Evolutionary conservation across 2,329 filamentous ascomycete species (phyloP).

Genomic region (Fragosphaeria purpurea): DNA sequence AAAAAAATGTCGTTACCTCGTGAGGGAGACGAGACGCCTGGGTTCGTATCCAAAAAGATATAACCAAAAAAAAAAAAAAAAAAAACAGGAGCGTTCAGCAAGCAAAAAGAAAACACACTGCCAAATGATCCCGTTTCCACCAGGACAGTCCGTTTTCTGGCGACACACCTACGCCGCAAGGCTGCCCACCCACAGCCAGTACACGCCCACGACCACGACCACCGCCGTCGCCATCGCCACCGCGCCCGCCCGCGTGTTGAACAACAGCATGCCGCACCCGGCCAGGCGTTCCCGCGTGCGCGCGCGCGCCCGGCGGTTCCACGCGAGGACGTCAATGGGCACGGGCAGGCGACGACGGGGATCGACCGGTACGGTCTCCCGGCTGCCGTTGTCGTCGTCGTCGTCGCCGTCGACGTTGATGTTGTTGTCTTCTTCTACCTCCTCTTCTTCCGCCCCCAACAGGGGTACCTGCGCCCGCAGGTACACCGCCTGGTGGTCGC

Average conservation of each 20-base stretch:
- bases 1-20: no score
- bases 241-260: conserved; percentile 42
- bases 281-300: conserved; percentile 36
- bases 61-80: background rate
- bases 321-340: conserved; percentile 44
- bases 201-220: conserved; percentile 31
- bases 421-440: background rate
- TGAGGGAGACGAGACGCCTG: no score
- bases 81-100: background rate
- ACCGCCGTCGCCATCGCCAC: conserved; percentile 33
- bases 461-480: conserved; percentile 60
- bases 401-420: no score
- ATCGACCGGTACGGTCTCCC: conserved; percentile 14
- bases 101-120: background rate
- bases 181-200: conserved; percentile 26
- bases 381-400: background rate
- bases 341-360: conserved; percentile 38
- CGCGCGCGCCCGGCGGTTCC: conserved; percentile 39
- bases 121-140: background rate
- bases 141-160: no score
- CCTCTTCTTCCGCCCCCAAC: conserved; percentile 22
- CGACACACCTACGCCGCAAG: no score
- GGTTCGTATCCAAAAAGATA: background rate
- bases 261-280: conserved; percentile 45
- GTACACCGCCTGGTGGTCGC: conserved; percentile 80